Conservation (phyloP, 1,139 yeast species). For the Yamadazyma mexicana region DNA sequence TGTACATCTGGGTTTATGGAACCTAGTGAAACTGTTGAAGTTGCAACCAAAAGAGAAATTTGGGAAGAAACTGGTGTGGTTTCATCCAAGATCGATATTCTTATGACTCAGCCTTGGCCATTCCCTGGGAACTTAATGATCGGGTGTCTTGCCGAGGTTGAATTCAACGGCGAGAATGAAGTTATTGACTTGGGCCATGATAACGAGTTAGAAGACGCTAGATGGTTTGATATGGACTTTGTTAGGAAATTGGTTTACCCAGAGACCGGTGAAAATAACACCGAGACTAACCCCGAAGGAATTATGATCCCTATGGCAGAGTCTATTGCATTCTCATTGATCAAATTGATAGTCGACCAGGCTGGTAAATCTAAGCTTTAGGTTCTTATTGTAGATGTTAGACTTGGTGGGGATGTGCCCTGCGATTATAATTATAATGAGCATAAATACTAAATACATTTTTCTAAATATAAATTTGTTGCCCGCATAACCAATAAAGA, state of each 20-base stretch:
- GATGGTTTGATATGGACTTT: constrained; percentile 70
- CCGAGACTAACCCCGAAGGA: constrained; percentile 38
- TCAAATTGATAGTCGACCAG: constrained; percentile 48
- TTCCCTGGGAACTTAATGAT: constrained; percentile 92
- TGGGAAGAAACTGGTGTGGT: constrained; percentile 95
- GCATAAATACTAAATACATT: too few species aligned
- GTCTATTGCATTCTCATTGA: constrained; percentile 43
- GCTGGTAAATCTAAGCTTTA: constrained; percentile 16
- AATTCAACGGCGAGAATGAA: constrained; percentile 61
- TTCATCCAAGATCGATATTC: constrained; percentile 57
- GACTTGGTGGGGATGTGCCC: background rate
- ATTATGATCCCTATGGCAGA: constrained; percentile 42
- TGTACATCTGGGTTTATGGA: constrained; percentile 96
- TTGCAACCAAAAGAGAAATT: constrained; percentile 82
- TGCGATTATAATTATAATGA: too few species aligned
- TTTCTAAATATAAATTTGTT: too few species aligned
- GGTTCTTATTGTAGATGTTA: too few species aligned
- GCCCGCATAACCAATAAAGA: background rate
- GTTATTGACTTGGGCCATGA: constrained; percentile 74
- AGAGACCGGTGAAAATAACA: constrained; percentile 20
- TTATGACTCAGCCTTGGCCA: constrained; percentile 93
- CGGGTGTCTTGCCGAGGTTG: constrained; percentile 81
- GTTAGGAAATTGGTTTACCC: constrained; percentile 47
- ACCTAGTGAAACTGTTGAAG: constrained; percentile 90
- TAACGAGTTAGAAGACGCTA: constrained; percentile 78